phyloP scores from a whole-genome alignment of 768 basidiomycete genomes.

The Hortiboletus campestris region DNA sequence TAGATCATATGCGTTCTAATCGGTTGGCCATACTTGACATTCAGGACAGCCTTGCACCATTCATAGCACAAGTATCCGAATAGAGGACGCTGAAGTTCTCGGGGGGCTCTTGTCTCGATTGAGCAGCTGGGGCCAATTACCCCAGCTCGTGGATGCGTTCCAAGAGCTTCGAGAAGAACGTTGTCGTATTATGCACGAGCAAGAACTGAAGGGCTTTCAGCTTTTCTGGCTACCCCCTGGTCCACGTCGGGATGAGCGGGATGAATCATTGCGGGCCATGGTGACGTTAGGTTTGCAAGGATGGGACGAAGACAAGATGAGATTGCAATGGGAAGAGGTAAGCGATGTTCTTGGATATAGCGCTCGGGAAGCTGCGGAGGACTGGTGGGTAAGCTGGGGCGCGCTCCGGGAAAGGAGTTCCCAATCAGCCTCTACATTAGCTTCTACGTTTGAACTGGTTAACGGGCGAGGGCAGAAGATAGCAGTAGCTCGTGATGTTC shows the following conservation, averaged over 20 bases:
- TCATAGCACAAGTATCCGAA: conserved; percentile 27
- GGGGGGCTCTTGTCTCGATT: conserved; percentile 39
- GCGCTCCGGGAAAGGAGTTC: conserved; percentile 37
- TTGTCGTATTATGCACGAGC: conserved; percentile 38
- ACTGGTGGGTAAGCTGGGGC: conserved; percentile 62
- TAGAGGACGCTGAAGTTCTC: conserved; percentile 31
- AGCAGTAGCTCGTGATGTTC: neutral
- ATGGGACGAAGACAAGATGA: conserved; percentile 47
- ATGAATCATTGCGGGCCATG: conserved; percentile 32
- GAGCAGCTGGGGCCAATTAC: conserved; percentile 41
- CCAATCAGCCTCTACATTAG: neutral
- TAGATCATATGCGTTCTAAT: conserved; percentile 12
- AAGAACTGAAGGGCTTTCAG: conserved; percentile 40
- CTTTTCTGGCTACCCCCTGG: conserved; percentile 44
- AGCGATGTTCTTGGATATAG: conserved; percentile 47
- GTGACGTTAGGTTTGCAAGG: conserved; percentile 17
- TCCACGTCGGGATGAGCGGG: conserved; percentile 40
- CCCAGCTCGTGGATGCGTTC: conserved; percentile 49
- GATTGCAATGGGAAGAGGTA: conserved; percentile 50
- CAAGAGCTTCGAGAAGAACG: conserved; percentile 54
- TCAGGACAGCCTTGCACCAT: conserved; percentile 45
- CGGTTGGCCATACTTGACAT: neutral
- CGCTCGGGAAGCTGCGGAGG: conserved; percentile 52
- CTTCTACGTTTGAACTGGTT: neutral
- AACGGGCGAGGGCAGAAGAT: neutral